A percentile compares a stretch with the other conserved stretches of the same genome.
Conservation (phyloP, 2,329 filamentous ascomycete species). For the Fusarium proliferatum region DNA sequence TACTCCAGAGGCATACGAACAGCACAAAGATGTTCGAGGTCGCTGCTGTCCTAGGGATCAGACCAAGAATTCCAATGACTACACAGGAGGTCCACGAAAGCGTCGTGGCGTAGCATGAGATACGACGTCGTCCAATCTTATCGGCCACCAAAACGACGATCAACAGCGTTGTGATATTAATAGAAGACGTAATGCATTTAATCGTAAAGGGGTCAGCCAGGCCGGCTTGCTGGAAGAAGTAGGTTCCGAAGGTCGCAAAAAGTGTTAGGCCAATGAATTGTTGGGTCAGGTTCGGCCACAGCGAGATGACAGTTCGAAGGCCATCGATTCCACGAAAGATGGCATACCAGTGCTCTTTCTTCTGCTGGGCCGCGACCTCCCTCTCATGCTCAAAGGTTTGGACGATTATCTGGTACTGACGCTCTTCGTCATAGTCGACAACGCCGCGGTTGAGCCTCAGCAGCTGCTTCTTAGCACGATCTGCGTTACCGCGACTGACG, state of each 20-base stretch:
- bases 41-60: neutral
- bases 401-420: neutral
- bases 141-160: neutral
- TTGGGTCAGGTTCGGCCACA: neutral
- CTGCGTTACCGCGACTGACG: neutral
- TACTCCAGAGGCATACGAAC: slow-evolving; percentile 22
- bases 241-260: neutral
- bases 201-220: neutral
- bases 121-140: neutral
- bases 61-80: neutral
- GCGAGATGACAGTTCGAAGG: neutral
- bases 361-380: neutral
- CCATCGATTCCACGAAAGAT: neutral
- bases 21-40: slow-evolving; percentile 10
- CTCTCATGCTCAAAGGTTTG: neutral
- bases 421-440: neutral
- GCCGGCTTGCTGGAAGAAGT: neutral
- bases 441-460: too few relatives aligned
- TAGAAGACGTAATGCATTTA: neutral
- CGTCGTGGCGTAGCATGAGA: neutral
- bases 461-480: neutral
- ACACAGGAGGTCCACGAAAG: neutral
- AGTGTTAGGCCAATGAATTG: neutral
- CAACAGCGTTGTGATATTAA: neutral
- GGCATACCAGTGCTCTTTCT: neutral